Evolutionary conservation across 306 rosid genomes (phyloP).

Genomic region (Chamaecrista fasciculata): DNA sequence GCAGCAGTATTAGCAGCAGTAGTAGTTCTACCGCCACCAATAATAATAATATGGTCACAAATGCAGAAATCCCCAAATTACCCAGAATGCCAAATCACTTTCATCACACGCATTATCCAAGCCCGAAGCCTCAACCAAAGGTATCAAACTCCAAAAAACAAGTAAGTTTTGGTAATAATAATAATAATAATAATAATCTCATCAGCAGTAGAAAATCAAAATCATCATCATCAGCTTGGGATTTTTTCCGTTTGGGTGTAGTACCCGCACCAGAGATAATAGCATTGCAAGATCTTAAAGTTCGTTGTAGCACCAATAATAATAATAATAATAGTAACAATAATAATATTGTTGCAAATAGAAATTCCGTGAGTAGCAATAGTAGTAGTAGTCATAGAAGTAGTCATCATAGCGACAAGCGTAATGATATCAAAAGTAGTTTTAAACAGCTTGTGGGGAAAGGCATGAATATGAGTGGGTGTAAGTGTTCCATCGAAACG

Average conservation of each 20-base stretch:
- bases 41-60: no score
- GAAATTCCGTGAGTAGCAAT: slow-evolving; percentile 42
- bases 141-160: slow-evolving; percentile 26
- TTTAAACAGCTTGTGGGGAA: slow-evolving; percentile 38
- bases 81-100: slow-evolving; percentile 54
- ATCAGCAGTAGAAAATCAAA: slow-evolving; percentile 65
- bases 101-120: slow-evolving; percentile 67
- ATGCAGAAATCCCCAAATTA: slow-evolving; percentile 37
- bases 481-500: slow-evolving; percentile 59
- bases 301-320: slow-evolving; percentile 32
- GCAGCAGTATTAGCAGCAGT: slow-evolving; percentile 52
- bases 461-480: slow-evolving; percentile 51
- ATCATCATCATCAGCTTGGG: slow-evolving; percentile 74
- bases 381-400: slow-evolving; percentile 35
- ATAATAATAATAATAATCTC: no score
- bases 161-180: slow-evolving; percentile 31
- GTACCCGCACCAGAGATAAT: slow-evolving; percentile 71
- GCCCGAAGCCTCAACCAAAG: slow-evolving; percentile 72
- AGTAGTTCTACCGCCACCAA: slow-evolving; percentile 29
- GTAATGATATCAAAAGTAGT: slow-evolving; percentile 15
- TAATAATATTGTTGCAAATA: slow-evolving; percentile 20
- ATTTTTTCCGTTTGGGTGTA: slow-evolving; percentile 66
- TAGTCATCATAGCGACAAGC: neutral
- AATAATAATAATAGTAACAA: slow-evolving; percentile 31
- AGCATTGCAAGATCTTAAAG: slow-evolving; percentile 58